A percentile compares a stretch with the other conserved stretches of the same genome.
phyloP scores from a whole-genome alignment of 805 yeast genomes.

The Pichia rugopelliculosa region DNA sequence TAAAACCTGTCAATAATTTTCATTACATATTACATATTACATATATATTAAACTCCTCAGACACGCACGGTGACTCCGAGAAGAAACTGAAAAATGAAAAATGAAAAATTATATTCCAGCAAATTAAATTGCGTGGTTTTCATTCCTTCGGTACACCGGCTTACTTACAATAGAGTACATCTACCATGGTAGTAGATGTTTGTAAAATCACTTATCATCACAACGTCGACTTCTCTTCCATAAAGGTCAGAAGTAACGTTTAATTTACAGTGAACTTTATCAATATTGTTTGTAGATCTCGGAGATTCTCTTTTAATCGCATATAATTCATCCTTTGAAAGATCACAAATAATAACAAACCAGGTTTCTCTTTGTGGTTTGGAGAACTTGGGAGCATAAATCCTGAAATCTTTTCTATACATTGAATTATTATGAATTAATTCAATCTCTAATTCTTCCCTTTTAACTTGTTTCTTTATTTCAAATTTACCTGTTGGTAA shows the following conservation, averaged over 20 bases:
- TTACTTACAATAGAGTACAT: constrained; percentile 1
- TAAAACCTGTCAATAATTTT: too few species aligned
- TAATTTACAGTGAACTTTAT: constrained; percentile 37
- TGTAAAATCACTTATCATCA: constrained; percentile 60
- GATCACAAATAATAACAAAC: constrained; percentile 63
- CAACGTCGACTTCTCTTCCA: constrained; percentile 39
- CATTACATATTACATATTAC: too few species aligned
- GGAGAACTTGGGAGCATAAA: constrained; percentile 76
- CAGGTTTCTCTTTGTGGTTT: constrained; percentile 90
- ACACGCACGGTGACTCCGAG: neutral
- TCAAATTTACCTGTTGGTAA: constrained; percentile 54
- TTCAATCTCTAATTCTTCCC: constrained; percentile 33
- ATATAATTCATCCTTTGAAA: constrained; percentile 43
- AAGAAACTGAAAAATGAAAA: too few species aligned
- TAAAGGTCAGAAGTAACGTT: constrained; percentile 41
- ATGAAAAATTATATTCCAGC: too few species aligned
- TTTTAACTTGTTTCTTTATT: constrained; percentile 30
- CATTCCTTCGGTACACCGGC: neutral
- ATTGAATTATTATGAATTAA: constrained; percentile 49
- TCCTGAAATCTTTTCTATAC: constrained; percentile 50
- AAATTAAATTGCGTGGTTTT: neutral
- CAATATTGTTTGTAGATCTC: constrained; percentile 26
- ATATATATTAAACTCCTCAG: too few species aligned
- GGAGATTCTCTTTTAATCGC: constrained; percentile 76
- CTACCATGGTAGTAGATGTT: constrained; percentile 33